phyloP scores from a whole-genome alignment of 176 grass and related monocot genomes.

The Themeda triandra region DNA sequence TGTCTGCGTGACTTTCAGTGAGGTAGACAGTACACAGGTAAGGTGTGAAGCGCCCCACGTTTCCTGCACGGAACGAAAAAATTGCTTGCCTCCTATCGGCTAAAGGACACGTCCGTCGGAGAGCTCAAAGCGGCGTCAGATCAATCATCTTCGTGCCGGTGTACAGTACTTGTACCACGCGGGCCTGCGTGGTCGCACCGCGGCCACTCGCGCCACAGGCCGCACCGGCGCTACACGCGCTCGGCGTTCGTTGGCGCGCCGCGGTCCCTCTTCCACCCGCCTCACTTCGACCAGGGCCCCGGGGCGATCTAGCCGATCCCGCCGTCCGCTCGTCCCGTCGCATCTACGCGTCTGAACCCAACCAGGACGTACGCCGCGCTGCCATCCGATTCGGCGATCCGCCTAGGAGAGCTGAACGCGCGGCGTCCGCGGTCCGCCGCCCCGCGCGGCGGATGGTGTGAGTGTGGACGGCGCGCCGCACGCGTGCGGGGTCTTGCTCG shows the following conservation, averaged over 20 bases:
- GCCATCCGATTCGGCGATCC: neutral
- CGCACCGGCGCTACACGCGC: neutral
- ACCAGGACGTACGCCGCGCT: neutral
- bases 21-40: neutral
- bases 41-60: neutral
- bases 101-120: neutral
- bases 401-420: neutral
- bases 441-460: no score
- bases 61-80: neutral
- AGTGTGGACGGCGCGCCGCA: constrained; percentile 21
- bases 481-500: neutral
- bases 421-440: neutral
- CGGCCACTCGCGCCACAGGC: neutral
- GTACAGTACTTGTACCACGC: neutral
- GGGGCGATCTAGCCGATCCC: neutral
- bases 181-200: constrained; percentile 10
- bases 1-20: neutral
- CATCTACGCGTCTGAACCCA: neutral
- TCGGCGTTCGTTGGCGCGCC: constrained; percentile 5
- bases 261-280: neutral
- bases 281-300: no score
- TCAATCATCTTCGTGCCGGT: neutral
- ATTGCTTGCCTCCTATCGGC: neutral
- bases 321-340: neutral
- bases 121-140: neutral